These are phyloP conservation scores for Penicillium palitans DNA, from an alignment of 2,329 filamentous ascomycete species.

Conservation along the genomic window DNA sequence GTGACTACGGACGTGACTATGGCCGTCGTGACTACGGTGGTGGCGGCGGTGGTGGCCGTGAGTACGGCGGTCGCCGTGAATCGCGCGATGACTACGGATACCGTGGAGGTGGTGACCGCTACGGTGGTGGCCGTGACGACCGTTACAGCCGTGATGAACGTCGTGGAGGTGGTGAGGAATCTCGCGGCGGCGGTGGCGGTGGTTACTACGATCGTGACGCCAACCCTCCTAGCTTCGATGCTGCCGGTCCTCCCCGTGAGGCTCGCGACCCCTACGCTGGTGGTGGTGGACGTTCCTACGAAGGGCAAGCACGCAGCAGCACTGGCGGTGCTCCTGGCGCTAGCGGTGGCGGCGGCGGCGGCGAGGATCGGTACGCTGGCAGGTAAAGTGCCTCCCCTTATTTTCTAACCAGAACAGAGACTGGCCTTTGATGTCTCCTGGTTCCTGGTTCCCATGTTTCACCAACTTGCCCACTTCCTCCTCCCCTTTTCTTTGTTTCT, in stretches of 20 bases:
- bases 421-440: slow-evolving; percentile 19
- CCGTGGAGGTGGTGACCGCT: slow-evolving; percentile 46
- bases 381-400: slow-evolving; percentile 37
- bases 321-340: slow-evolving; percentile 2
- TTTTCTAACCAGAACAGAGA: slow-evolving; percentile 26
- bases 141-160: slow-evolving; percentile 48
- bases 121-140: slow-evolving; percentile 51
- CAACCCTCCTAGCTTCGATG: slow-evolving; percentile 49
- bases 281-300: slow-evolving; percentile 38
- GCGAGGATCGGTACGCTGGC: slow-evolving; percentile 43
- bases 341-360: slow-evolving; percentile 28
- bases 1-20: slow-evolving; percentile 62
- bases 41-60: slow-evolving; percentile 48
- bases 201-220: slow-evolving; percentile 58
- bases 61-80: slow-evolving; percentile 48
- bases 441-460: slow-evolving; percentile 23
- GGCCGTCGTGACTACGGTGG: slow-evolving; percentile 57
- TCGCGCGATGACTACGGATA: slow-evolving; percentile 50
- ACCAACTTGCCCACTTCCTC: slow-evolving; percentile 26
- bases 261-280: slow-evolving; percentile 34
- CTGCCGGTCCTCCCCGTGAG: slow-evolving; percentile 40
- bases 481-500: slow-evolving; percentile 31
- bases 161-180: slow-evolving; percentile 47
- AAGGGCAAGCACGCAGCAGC: slow-evolving; percentile 27
- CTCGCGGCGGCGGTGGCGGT: slow-evolving; percentile 33